These are phyloP conservation scores for Ambrosia hybrid DNA, from an alignment of 140 eudicot genomes.

Conservation along the genomic window DNA sequence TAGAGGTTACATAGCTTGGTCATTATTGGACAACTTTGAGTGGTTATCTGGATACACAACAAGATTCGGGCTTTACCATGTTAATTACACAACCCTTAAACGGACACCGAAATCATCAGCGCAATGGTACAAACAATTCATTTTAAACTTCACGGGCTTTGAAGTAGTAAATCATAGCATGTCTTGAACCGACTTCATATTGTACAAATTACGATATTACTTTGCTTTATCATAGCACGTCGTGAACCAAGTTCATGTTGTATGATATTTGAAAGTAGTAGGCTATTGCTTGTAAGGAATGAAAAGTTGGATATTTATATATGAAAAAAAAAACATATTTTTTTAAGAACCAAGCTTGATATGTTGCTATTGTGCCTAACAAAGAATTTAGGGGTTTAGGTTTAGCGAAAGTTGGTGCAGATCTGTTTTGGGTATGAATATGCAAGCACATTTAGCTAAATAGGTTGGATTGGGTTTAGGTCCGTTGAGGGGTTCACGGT, in stretches of 20 bases:
- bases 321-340: background rate
- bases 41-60: slow-evolving; percentile 62
- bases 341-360: too few relatives aligned
- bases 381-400: too few relatives aligned
- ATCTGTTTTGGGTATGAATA: too few relatives aligned
- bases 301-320: background rate
- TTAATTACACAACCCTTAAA: slow-evolving; percentile 46
- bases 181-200: too few relatives aligned
- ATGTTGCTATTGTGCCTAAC: too few relatives aligned
- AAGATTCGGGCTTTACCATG: slow-evolving; percentile 67
- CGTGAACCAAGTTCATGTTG: background rate
- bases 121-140: slow-evolving; percentile 59
- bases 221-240: slow-evolving; percentile 7
- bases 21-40: slow-evolving; percentile 76
- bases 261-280: background rate
- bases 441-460: too few relatives aligned
- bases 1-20: slow-evolving; percentile 75
- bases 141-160: slow-evolving; percentile 9
- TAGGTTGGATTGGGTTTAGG: too few relatives aligned
- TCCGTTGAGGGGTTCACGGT: too few relatives aligned
- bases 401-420: too few relatives aligned
- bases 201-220: too few relatives aligned
- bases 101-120: slow-evolving; percentile 62
- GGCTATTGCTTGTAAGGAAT: background rate
- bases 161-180: too few relatives aligned